Evolutionary conservation across 1,284 basidiomycete genomes (phyloP).

Genomic region (Cryptococcus maquisensis): DNA sequence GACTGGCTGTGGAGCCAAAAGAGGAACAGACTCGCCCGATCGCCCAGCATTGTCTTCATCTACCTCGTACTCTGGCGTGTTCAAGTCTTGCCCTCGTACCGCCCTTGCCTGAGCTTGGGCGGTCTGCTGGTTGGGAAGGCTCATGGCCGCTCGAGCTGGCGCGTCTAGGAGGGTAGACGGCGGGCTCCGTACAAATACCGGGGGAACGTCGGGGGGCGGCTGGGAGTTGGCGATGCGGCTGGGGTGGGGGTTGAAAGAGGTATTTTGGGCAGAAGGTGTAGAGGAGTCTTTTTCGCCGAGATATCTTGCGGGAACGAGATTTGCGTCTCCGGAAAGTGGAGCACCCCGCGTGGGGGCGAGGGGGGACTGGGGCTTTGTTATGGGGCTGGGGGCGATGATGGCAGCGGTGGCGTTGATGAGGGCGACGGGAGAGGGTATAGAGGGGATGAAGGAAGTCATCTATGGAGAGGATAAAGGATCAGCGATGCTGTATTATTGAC

Average conservation of each 20-base stretch:
- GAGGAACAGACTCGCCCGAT: conserved; percentile 17
- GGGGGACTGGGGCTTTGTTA: neutral
- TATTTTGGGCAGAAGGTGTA: conserved; percentile 9
- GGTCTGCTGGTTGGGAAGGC: conserved; percentile 37
- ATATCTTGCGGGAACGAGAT: conserved; percentile 20
- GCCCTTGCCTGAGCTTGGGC: conserved; percentile 40
- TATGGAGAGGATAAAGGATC: neutral
- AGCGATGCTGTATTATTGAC: neutral
- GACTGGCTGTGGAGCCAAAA: conserved; percentile 30
- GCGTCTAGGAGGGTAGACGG: conserved; percentile 41
- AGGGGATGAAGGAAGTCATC: conserved; percentile 13
- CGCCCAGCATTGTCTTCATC: conserved; percentile 11
- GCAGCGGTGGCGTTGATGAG: conserved; percentile 10
- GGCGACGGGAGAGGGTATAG: conserved; percentile 1
- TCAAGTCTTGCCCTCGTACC: conserved; percentile 28
- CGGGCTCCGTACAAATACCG: conserved; percentile 23
- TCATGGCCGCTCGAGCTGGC: conserved; percentile 42
- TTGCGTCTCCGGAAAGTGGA: conserved; percentile 18
- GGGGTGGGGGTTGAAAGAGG: conserved; percentile 13
- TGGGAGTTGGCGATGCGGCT: conserved; percentile 1
- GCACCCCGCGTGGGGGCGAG: conserved; percentile 14
- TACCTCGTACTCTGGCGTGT: conserved; percentile 40
- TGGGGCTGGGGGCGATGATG: conserved; percentile 7
- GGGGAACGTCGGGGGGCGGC: neutral
- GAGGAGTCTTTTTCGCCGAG: conserved; percentile 16